Base-by-base conservation (phyloP, 495 filamentous ascomycete species). In the Copromyces sp. region DNA sequence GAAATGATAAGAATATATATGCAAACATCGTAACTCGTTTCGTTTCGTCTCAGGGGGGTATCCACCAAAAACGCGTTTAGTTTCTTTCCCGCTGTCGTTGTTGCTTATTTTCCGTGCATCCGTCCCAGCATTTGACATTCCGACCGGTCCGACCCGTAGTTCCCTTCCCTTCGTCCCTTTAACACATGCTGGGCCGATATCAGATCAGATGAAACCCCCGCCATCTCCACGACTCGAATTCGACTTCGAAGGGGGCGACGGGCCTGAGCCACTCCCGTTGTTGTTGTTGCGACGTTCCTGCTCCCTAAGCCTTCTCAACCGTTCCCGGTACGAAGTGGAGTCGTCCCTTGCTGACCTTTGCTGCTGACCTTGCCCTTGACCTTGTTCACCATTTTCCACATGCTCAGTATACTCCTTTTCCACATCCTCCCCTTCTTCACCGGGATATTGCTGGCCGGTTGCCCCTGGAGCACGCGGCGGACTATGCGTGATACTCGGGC, bases 401-500 rank as follows among this genome's bases (percentile, higher is more conserved):
- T 65, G 53, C 53, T 65, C 29, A 65, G 7, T 65, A 65, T 65
- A 17, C 14, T 65, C 71, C 20, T 73, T 73, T 14, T 40, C 65
- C 2, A 68, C 17, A 37, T 35, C 17, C n/a, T 70, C 42, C 38
- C 37, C 53, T 32, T 69, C 69, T 16, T 7, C 42, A 35, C 45
- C 9, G 72, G 39, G 47, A 35, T 47, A 42, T 38, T 20, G 44
- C 69, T 68, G 39, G 35, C 24, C 35, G n/a, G n/a, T 29, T 9
- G 11, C 39, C 44, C 8, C 9, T 20, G 37, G 53, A 16, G 35
- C 41, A 24, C 16, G 68, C 0, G 78, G 75, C 29, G 77, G 76
- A 39, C 74, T 81, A 45, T 70, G 71, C 14, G 84, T 85, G 53
- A 85, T 83, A 42, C 82, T 82, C 37, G 81, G 80, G 3, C 82